Conservation (phyloP, 257 asterid species). For the Solanum acaule region DNA sequence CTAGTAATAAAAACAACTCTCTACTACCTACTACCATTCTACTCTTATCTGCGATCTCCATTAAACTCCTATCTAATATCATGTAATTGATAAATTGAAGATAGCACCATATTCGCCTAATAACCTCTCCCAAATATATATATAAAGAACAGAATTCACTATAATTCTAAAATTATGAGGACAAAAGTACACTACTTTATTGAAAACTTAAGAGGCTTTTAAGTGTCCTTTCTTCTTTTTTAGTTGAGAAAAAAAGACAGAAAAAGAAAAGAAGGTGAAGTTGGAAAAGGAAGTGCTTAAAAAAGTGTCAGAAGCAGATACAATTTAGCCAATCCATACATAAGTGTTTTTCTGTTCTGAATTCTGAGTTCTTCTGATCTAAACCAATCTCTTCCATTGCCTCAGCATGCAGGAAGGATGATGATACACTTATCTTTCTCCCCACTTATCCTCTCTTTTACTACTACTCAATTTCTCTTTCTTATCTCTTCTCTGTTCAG, state of each 20-base stretch:
- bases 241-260: not conserved
- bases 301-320: constrained; percentile 10
- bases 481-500: constrained; percentile 19
- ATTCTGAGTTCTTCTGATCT: not conserved
- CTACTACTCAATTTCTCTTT: not conserved
- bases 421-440: constrained; percentile 2
- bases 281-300: constrained; percentile 1
- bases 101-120: not conserved
- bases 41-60: not conserved
- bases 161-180: not conserved
- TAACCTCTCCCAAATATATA: not conserved
- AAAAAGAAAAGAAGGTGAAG: not conserved
- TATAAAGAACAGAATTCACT: not conserved
- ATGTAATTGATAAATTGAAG: not conserved
- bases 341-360: not conserved
- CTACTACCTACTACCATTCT: not conserved
- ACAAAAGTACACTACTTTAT: not conserved
- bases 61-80: not conserved
- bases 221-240: not conserved
- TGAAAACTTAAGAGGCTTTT: not conserved
- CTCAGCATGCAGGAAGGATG: constrained; percentile 23
- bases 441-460: constrained; percentile 12
- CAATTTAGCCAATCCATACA: constrained; percentile 29
- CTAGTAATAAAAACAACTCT: not conserved
- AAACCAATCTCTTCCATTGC: constrained; percentile 28